phyloP scores from a whole-genome alignment of 768 basidiomycete species.

The Infundibulicybe gibba region DNA sequence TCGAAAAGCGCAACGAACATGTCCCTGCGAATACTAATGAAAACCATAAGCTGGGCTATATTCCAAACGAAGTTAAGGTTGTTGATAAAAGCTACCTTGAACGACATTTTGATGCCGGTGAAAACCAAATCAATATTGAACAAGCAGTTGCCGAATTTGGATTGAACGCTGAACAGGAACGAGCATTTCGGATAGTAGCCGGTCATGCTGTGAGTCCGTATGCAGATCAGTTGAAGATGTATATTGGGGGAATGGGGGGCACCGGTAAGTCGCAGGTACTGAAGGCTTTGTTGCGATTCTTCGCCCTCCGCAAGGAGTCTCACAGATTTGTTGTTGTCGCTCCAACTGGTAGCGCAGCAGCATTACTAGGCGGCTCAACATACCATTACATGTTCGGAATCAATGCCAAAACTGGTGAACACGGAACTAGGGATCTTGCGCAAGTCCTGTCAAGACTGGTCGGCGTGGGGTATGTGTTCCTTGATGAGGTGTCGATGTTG shows the following conservation, averaged over 20 bases:
- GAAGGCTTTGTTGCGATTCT: constrained; percentile 9
- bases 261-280: no score
- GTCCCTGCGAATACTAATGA: no score
- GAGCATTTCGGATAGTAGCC: constrained; percentile 12
- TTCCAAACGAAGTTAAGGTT: neutral
- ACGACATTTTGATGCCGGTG: neutral
- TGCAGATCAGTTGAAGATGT: no score
- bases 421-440: no score
- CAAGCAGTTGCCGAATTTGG: neutral
- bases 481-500: no score
- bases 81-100: neutral
- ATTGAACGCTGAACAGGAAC: constrained; percentile 5
- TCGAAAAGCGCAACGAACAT: no score
- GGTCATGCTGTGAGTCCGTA: no score
- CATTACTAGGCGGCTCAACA: constrained; percentile 13
- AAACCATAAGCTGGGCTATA: no score
- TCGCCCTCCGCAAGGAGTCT: constrained; percentile 5
- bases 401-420: no score
- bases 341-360: constrained; percentile 20
- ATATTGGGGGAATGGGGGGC: no score
- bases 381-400: constrained; percentile 14
- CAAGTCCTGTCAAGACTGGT: no score
- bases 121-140: neutral
- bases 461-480: no score
- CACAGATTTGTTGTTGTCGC: constrained; percentile 13